Percentiles rank a stretch among this genome's conserved stretches.
These are phyloP conservation scores for Erucastrum elatum DNA, from an alignment of 345 rosid genomes.

Conservation along the genomic window DNA sequence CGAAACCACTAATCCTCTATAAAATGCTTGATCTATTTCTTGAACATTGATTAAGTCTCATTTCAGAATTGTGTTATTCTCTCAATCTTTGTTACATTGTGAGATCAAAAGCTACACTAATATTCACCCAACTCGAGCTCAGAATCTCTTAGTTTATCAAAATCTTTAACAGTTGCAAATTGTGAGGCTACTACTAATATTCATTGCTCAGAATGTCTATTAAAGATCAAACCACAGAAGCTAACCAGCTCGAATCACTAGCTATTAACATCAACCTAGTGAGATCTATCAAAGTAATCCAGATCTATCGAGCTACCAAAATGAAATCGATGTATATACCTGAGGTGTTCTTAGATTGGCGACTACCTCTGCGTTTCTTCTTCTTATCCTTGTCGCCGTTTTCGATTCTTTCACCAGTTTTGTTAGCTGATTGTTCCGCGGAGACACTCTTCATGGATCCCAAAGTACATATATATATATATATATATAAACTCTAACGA, in stretches of 20 bases:
- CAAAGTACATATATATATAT: not conserved
- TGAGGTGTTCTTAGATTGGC: slow-evolving; percentile 64
- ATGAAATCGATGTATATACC: slow-evolving; percentile 15
- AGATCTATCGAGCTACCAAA: not conserved
- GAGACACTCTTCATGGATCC: slow-evolving; percentile 45
- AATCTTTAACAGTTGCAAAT: not conserved
- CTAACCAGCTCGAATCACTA: not conserved
- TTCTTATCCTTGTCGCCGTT: slow-evolving; percentile 73
- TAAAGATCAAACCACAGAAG: not conserved
- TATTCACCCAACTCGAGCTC: not conserved
- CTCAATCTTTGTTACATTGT: not conserved
- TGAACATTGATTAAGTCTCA: not conserved
- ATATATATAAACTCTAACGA: not conserved
- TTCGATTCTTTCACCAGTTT: slow-evolving; percentile 46
- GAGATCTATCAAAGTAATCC: not conserved
- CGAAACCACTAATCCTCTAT: not conserved
- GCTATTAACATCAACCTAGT: not conserved
- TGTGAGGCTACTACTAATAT: not conserved
- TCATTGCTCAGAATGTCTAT: not conserved
- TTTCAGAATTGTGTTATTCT: not conserved
- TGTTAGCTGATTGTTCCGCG: slow-evolving; percentile 46
- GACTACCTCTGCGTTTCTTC: slow-evolving; percentile 62
- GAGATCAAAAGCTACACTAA: not conserved
- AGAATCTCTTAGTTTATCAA: not conserved
- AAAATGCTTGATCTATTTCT: not conserved